Conservation (phyloP, 2,329 filamentous ascomycete genomes). For the Colletotrichum sp. region DNA sequence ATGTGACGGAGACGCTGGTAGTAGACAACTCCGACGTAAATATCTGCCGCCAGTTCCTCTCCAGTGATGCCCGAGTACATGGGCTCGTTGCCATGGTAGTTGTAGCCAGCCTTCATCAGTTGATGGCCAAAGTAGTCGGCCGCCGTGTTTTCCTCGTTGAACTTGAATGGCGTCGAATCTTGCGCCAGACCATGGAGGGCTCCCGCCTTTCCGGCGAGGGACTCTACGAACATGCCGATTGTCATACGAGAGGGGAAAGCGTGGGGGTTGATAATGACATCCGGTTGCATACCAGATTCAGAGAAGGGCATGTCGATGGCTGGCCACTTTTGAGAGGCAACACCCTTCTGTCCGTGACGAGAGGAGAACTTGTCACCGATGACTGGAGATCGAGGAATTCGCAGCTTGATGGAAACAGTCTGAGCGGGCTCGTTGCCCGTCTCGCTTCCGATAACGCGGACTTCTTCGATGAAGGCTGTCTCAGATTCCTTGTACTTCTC, state of each 20-base stretch:
- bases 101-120: constrained; percentile 93
- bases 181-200: constrained; percentile 95
- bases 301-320: constrained; percentile 94
- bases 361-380: constrained; percentile 99
- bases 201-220: constrained; percentile 91
- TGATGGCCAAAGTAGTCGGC: constrained; percentile 96
- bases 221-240: constrained; percentile 99
- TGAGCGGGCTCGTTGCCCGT: constrained; percentile 83
- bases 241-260: constrained; percentile 99
- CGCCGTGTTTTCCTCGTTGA: constrained; percentile 90
- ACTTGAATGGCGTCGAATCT: constrained; percentile 94
- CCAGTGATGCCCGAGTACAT: constrained; percentile 99
- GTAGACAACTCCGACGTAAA: constrained; percentile 96
- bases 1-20: constrained; percentile 98
- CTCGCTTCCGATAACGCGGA: constrained; percentile 88
- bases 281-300: constrained; percentile 94
- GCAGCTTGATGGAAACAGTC: constrained; percentile 89
- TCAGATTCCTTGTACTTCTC: constrained; percentile 96
- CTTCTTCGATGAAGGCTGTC: constrained; percentile 87
- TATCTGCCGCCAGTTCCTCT: constrained; percentile 90
- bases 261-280: constrained; percentile 99
- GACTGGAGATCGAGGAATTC: constrained; percentile 85
- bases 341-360: constrained; percentile 97
- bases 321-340: constrained; percentile 95
- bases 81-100: constrained; percentile 97